These are phyloP conservation scores for Sugiyamaella mastotermitis DNA, from an alignment of 805 yeast genomes.

Conservation along the genomic window DNA sequence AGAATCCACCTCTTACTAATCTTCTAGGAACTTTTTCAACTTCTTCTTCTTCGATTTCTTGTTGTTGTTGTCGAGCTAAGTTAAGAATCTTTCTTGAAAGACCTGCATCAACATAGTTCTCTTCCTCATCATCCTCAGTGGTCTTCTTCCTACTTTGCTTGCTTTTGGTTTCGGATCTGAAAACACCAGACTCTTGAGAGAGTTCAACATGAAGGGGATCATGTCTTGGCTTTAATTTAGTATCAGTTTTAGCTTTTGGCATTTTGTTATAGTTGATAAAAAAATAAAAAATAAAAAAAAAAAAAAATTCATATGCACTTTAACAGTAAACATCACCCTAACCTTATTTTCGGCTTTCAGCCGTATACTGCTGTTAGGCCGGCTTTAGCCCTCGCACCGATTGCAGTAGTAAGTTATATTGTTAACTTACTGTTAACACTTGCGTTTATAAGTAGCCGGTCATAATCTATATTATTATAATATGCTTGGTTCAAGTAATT, in stretches of 20 bases:
- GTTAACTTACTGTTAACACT: no score
- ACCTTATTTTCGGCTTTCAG: no score
- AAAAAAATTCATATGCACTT: no score
- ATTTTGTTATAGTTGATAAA: conserved; percentile 7
- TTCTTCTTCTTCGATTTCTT: conserved; percentile 74
- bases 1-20: conserved; percentile 34
- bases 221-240: conserved; percentile 65
- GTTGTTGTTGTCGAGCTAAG: conserved; percentile 89
- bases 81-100: conserved; percentile 80
- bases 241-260: conserved; percentile 22
- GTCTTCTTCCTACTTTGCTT: conserved; percentile 31
- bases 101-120: conserved; percentile 71
- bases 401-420: no score
- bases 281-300: no score
- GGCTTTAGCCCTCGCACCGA: no score
- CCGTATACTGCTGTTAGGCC: no score
- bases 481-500: no score
- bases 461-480: no score
- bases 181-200: conserved; percentile 65
- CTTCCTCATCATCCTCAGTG: conserved; percentile 36
- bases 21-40: conserved; percentile 30
- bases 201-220: conserved; percentile 77
- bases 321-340: no score
- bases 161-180: conserved; percentile 40
- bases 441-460: no score